A percentile compares a stretch with the other conserved stretches of the same genome.
Conservation (phyloP, 805 yeast genomes). For the Brettanomyces naardenensis region DNA sequence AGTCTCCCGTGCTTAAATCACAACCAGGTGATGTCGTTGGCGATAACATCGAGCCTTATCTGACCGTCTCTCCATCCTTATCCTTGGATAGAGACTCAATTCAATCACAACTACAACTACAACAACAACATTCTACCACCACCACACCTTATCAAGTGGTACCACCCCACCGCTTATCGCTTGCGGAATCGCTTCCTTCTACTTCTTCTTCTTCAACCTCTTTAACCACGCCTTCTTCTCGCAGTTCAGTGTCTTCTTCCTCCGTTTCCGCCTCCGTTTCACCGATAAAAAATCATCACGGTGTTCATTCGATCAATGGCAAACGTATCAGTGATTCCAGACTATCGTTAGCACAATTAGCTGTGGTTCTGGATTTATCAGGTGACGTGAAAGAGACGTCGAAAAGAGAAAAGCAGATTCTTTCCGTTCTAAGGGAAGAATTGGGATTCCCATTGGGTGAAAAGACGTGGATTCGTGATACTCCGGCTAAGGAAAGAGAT, state of each 20-base stretch:
- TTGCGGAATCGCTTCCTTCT: background rate
- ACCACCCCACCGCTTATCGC: background rate
- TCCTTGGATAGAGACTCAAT: background rate
- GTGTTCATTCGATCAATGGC: conserved; percentile 4
- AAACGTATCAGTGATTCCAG: conserved; percentile 39
- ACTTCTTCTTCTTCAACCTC: background rate
- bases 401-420: conserved; percentile 43
- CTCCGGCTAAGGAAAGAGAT: conserved; percentile 44
- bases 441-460: conserved; percentile 69
- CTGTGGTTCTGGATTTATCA: conserved; percentile 41
- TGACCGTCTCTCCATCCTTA: background rate
- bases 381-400: conserved; percentile 47
- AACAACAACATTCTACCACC: background rate
- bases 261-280: background rate
- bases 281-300: conserved; percentile 1
- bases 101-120: background rate
- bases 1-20: background rate
- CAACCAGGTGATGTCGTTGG: too few relatives aligned
- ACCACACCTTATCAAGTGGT: background rate
- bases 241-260: background rate
- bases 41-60: too few relatives aligned
- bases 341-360: conserved; percentile 47
- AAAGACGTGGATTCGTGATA: conserved; percentile 81
- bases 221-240: background rate
- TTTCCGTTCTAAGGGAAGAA: conserved; percentile 44